Conservation (phyloP, 768 basidiomycete species). For the Tubosaeta sp. region DNA sequence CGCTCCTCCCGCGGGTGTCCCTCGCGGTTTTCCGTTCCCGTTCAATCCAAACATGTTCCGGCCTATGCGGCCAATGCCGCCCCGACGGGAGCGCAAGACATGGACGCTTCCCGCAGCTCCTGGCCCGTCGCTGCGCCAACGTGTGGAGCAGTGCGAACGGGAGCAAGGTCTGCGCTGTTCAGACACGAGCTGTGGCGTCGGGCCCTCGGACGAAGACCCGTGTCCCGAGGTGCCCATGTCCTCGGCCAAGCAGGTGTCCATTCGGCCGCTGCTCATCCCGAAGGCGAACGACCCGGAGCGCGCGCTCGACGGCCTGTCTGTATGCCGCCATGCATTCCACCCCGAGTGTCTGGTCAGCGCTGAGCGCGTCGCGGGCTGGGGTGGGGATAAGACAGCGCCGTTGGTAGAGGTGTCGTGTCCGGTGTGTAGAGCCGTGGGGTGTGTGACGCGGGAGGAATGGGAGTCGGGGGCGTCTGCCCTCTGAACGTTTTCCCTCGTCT, state of each 20-base stretch:
- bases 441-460: conserved; percentile 60
- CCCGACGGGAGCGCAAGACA: conserved; percentile 35
- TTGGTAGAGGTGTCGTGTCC: conserved; percentile 71
- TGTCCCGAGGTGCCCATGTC: conserved; percentile 28
- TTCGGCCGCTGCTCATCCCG: conserved; percentile 14
- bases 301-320: conserved; percentile 15
- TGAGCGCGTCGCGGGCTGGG: conserved; percentile 62
- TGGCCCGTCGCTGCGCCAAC: conserved; percentile 67
- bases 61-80: conserved; percentile 22
- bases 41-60: conserved; percentile 21
- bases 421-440: conserved; percentile 63
- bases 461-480: conserved; percentile 38
- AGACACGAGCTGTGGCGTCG: conserved; percentile 70
- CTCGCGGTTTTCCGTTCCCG: conserved; percentile 15
- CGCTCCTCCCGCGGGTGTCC: conserved; percentile 1
- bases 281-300: conserved; percentile 9
- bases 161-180: conserved; percentile 69
- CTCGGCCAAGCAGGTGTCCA: conserved; percentile 20
- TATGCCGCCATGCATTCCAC: conserved; percentile 70
- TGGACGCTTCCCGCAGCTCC: conserved; percentile 65
- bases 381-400: conserved; percentile 39
- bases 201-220: conserved; percentile 72
- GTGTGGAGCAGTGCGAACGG: conserved; percentile 67
- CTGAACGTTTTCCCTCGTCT: conserved; percentile 9
- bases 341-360: conserved; percentile 65